Base-by-base conservation (phyloP, 1,284 basidiomycete genomes). In the Gymnopus androsaceus region DNA sequence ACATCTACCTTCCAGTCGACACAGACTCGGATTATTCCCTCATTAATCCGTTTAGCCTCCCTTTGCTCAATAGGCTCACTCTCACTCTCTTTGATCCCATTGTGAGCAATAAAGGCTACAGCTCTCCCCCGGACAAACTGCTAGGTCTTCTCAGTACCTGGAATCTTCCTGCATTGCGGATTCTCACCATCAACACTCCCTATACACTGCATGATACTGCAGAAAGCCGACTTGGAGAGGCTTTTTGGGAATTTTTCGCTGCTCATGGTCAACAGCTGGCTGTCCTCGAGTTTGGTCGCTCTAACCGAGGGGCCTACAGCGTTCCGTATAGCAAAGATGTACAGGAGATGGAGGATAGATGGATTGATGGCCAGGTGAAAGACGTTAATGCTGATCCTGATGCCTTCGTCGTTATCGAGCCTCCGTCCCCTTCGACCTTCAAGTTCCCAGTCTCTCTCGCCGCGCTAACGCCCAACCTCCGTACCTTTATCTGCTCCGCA, bases 31-130 rank as follows among this genome's bases (percentile, higher is more conserved):
- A 66, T 27, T 66, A 64, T 59, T 62, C 64, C 54, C 56, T 56
- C 52, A 54, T 67, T 47, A 47, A 46, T 28, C 45, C 63, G 68
- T 59, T 58, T 65, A 28, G 66, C 9, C 73, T 88, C 7, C 87
- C 87, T 9, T 75, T 80, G 6, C 74, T 90, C 7, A 76, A 76
- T 15, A 82, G 85, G 3, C 78, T 90, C 44, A 88, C 88, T 65
- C 77, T 85, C 3, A 84, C 84, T 2, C 74, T 90, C 37, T 84
- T 88, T 68, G 42, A 53, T 38, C 48, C 48, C 3, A 50, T 50
- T 30, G 12, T 50, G 17, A 38, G 34, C 48, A 38, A 40, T 28
- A 31, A 25, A 17, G 33, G 25, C 3, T 37, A 15, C 23, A 17
- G 14, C 11, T 27, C 36, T 23, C 28, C 48, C 36, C 48, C 48